phyloP scores from a whole-genome alignment of 2,329 filamentous ascomycete genomes.

The Teratosphaeria epicoccoides region DNA sequence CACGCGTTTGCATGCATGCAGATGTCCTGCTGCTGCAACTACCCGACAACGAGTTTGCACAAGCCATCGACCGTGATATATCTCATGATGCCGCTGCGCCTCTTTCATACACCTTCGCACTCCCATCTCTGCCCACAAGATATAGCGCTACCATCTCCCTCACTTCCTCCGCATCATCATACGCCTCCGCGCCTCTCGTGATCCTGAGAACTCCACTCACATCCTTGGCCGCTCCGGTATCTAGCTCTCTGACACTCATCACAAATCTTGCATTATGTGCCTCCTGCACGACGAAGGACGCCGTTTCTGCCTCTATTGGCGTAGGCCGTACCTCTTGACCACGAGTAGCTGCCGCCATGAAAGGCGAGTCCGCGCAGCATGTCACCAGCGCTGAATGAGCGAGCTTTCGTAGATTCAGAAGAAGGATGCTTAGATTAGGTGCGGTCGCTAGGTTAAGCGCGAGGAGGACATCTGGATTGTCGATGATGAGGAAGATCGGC shows the following conservation, averaged over 20 bases:
- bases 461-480: slow-evolving; percentile 34
- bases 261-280: slow-evolving; percentile 68
- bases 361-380: slow-evolving; percentile 61
- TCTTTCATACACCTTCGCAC: slow-evolving; percentile 73
- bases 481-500: slow-evolving; percentile 32
- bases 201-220: slow-evolving; percentile 80
- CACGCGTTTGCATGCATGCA: background rate
- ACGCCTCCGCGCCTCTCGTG: slow-evolving; percentile 45
- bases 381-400: slow-evolving; percentile 58
- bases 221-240: slow-evolving; percentile 81
- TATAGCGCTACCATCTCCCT: slow-evolving; percentile 67
- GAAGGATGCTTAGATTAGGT: slow-evolving; percentile 19
- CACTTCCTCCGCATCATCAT: slow-evolving; percentile 15
- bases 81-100: slow-evolving; percentile 37
- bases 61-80: background rate
- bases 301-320: slow-evolving; percentile 58
- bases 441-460: slow-evolving; percentile 22
- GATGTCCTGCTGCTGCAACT: background rate
- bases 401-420: slow-evolving; percentile 20
- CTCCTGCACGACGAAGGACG: slow-evolving; percentile 57
- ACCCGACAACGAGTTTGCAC: background rate
- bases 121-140: slow-evolving; percentile 66
- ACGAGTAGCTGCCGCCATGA: slow-evolving; percentile 42
- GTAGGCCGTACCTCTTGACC: slow-evolving; percentile 35
- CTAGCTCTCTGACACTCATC: slow-evolving; percentile 62